These are phyloP conservation scores for Pseudovirgaria hyperparasitica DNA, from an alignment of 2,329 filamentous ascomycete genomes.

Conservation along the genomic window DNA sequence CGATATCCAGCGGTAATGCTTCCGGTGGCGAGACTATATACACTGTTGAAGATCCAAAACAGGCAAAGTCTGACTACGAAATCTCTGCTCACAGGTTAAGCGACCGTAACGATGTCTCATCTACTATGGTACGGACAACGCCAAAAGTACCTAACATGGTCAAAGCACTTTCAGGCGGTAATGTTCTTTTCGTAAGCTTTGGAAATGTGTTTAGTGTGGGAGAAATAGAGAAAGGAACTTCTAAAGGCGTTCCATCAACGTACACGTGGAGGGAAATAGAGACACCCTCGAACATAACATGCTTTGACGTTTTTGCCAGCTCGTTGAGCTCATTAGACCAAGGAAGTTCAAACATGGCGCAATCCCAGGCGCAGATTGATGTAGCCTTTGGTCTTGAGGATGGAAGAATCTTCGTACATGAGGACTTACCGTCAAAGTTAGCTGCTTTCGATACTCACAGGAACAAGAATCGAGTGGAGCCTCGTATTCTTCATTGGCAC, in stretches of 20 bases:
- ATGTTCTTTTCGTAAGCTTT: too few relatives aligned
- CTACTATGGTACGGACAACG: too few relatives aligned
- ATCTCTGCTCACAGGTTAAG: slow-evolving; percentile 5
- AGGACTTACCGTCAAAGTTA: slow-evolving; percentile 53
- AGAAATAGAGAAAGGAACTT: too few relatives aligned
- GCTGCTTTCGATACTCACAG: slow-evolving; percentile 27
- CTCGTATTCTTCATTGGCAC: slow-evolving; percentile 81
- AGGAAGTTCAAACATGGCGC: slow-evolving; percentile 19
- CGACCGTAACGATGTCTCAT: slow-evolving; percentile 3
- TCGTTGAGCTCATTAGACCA: slow-evolving; percentile 41
- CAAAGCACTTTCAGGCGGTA: too few relatives aligned
- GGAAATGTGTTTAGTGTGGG: too few relatives aligned
- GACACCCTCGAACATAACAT: slow-evolving; percentile 45
- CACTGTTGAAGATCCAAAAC: too few relatives aligned
- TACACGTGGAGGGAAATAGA: slow-evolving; percentile 44
- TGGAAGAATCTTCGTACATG: slow-evolving; percentile 72
- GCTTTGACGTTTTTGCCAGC: slow-evolving; percentile 28
- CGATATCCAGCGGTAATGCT: too few relatives aligned
- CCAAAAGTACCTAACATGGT: too few relatives aligned
- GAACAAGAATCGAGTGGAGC: slow-evolving; percentile 20
- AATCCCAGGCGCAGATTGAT: slow-evolving; percentile 41
- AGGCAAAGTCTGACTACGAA: too few relatives aligned
- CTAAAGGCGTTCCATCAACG: too few relatives aligned
- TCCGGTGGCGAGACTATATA: too few relatives aligned
- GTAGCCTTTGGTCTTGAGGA: slow-evolving; percentile 64